These are phyloP conservation scores for Tetradesmus lagerheimii DNA, from an alignment of 139 green algal genomes.

Conservation along the genomic window DNA sequence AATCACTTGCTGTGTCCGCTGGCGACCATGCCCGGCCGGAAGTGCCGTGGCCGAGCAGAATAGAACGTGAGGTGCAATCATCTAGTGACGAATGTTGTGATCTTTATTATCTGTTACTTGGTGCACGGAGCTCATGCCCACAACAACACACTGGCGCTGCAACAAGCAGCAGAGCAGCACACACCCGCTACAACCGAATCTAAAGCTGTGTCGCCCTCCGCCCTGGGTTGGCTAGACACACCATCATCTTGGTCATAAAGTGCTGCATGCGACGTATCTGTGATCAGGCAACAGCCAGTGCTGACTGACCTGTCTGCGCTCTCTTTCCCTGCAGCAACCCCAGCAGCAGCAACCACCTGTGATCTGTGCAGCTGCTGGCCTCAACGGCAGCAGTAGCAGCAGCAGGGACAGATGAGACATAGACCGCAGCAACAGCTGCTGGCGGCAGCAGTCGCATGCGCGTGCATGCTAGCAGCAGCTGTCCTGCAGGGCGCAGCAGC, in stretches of 20 bases:
- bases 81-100: no score
- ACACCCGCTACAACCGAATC: neutral
- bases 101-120: neutral
- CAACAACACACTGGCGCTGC: neutral
- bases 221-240: neutral
- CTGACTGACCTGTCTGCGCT: neutral
- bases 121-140: neutral
- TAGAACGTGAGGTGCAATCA: neutral
- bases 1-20: neutral
- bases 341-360: neutral
- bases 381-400: slow-evolving; percentile 3
- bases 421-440: slow-evolving; percentile 1
- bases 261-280: neutral
- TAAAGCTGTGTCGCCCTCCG: neutral
- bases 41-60: neutral
- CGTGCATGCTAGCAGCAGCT: neutral
- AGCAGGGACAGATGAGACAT: neutral
- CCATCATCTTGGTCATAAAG: neutral
- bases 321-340: neutral
- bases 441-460: neutral
- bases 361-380: neutral
- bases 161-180: neutral
- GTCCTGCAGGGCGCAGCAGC: slow-evolving; percentile 23
- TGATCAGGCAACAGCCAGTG: neutral
- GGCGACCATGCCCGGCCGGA: neutral